Evolutionary conservation across 148 eudicot genomes (phyloP), one percentile per base, ranked within the genome.

Genomic region (Chenopodium album): DNA sequence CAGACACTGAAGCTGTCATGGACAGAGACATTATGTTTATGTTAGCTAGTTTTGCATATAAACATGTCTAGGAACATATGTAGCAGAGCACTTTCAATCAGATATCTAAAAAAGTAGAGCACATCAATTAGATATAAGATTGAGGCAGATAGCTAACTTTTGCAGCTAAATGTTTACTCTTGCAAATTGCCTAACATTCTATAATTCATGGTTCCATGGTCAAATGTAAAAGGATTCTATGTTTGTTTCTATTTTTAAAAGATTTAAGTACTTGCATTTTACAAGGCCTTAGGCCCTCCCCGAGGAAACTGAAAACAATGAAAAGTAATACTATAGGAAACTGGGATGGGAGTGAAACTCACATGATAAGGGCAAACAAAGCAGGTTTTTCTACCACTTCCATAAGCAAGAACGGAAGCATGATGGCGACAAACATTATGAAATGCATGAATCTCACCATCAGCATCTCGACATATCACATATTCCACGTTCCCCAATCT

Each of bases 371-470:
- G 99, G 89, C 98, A 96, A 16, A 88, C 97, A 83, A 96, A 94
- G 82, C 99, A 96, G 76, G 98, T 82, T 78, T 86, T 90, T 68
- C 78, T 86, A 82, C 98, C 98, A 79, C 82, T 86, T 76, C 95
- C 98, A 62, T 80, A 87, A 75, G 94, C 97, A 80, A 96, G 81
- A 87, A 91, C 81, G 66, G 99, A 94, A 34, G 97, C 99, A 87
- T 92, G 99, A 89, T 96, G 99, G 73, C 99, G 95, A 82, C 99
- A 96, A 59, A 92, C 99, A 82, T 96, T 96, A 87, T 96, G 99
- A 88, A 94, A 96, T 37, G 94, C 98, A 79, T 72, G 89, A 60
- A 96, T 73, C 73, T 83, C 76, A 12, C 95, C 97, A 41, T 83
- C 81, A 79, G 80, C 86, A 87, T 92, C 95, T 28, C 93, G 92